Percentiles rank a stretch among this genome's conserved stretches.
phyloP scores from a whole-genome alignment of 2,329 filamentous ascomycete genomes.

The Drechslerella stenobrocha region DNA sequence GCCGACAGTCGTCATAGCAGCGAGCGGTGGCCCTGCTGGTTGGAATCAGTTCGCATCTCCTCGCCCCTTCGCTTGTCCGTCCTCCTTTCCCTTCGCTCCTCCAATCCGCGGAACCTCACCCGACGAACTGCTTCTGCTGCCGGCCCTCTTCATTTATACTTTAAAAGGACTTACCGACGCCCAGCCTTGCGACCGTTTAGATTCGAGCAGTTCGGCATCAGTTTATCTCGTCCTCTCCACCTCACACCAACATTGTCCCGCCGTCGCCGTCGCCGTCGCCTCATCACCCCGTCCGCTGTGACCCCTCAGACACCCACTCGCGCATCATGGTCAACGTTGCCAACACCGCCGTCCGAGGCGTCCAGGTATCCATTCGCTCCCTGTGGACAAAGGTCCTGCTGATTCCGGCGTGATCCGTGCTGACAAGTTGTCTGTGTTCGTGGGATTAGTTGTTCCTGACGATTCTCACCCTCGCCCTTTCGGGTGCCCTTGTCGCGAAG shows the following conservation, averaged over 20 bases:
- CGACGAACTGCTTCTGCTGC: background rate
- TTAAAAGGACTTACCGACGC: conserved; percentile 1
- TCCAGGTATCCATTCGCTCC: conserved; percentile 25
- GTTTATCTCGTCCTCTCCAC: background rate
- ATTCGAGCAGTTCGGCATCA: background rate
- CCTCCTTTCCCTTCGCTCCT: conserved; percentile 1
- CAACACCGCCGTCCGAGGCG: conserved; percentile 20
- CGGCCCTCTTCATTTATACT: background rate
- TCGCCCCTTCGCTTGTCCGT: background rate
- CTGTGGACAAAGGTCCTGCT: too few species aligned
- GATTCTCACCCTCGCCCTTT: conserved; percentile 50
- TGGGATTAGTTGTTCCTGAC: conserved; percentile 50
- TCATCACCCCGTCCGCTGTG: conserved; percentile 5
- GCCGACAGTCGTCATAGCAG: background rate
- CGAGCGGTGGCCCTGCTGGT: background rate
- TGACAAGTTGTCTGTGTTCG: background rate
- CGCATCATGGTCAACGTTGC: conserved; percentile 22
- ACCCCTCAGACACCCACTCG: background rate
- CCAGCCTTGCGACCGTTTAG: too few species aligned
- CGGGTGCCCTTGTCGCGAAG: conserved; percentile 51
- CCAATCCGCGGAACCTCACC: background rate
- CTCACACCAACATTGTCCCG: background rate
- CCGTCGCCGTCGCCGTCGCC: background rate
- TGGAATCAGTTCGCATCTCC: background rate
- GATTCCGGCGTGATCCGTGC: background rate